Evolutionary conservation across 805 yeast species (phyloP).

Genomic region (Saccharomycopsis babjevae): DNA sequence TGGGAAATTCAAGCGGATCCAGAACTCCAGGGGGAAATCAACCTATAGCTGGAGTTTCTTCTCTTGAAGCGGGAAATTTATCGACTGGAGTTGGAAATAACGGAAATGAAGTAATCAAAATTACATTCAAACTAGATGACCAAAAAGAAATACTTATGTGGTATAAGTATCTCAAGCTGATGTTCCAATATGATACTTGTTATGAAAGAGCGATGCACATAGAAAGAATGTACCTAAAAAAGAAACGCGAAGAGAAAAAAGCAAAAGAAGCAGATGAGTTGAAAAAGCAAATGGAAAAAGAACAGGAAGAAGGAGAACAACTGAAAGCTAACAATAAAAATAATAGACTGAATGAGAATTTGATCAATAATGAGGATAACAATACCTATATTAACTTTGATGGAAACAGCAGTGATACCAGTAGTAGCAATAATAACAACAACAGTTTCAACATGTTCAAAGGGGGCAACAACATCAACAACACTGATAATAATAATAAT

Average conservation of each 20-base stretch:
- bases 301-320: not conserved
- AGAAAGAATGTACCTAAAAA: conserved; percentile 3
- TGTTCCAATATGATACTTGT: conserved; percentile 8
- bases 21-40: not conserved
- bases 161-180: conserved; percentile 12
- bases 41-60: not conserved
- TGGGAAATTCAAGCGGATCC: not conserved
- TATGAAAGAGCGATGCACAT: conserved; percentile 13
- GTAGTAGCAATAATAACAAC: conserved; percentile 3
- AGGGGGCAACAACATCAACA: not conserved
- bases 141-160: conserved; percentile 10
- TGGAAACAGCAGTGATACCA: not conserved
- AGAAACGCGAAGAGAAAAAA: not conserved
- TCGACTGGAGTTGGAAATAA: not conserved
- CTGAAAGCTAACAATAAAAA: not conserved
- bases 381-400: not conserved
- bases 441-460: not conserved
- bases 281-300: not conserved
- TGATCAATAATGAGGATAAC: not conserved
- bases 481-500: not conserved
- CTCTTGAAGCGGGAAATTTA: not conserved
- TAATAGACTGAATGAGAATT: not conserved
- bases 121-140: conserved; percentile 11
- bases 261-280: not conserved
- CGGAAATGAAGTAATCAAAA: conserved; percentile 5